Evolutionary conservation across 148 eudicot genomes (phyloP).

Genomic region (Persicaria maculosa): DNA sequence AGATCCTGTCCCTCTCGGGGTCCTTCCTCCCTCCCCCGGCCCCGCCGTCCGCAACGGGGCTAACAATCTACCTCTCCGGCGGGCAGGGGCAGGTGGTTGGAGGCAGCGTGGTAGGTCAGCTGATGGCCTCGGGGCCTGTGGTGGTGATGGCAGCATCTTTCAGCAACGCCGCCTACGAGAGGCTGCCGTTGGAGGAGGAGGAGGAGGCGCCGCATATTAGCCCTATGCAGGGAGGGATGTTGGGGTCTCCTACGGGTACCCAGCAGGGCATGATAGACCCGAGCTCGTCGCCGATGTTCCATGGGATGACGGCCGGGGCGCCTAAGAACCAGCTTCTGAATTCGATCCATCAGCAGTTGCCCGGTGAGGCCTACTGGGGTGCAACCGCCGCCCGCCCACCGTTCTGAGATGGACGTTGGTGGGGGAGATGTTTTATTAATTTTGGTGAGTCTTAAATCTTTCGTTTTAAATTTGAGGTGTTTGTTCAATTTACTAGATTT

Average conservation of each 20-base stretch:
- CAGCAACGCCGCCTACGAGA: constrained; percentile 74
- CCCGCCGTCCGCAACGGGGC: constrained; percentile 66
- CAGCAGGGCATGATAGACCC: neutral
- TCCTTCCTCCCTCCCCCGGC: constrained; percentile 78
- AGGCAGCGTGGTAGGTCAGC: constrained; percentile 66
- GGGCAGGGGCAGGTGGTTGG: constrained; percentile 90
- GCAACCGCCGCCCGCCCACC: neutral
- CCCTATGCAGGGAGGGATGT: constrained; percentile 35
- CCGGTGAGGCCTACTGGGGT: neutral
- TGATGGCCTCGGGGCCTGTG: constrained; percentile 61
- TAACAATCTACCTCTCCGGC: constrained; percentile 64
- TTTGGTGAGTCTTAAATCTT: neutral
- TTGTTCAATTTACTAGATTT: too few species aligned
- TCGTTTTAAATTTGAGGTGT: too few species aligned
- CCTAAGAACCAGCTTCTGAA: neutral
- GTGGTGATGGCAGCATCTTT: constrained; percentile 81
- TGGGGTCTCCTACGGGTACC: neutral
- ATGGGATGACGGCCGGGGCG: neutral
- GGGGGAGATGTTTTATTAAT: neutral
- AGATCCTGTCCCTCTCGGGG: constrained; percentile 64
- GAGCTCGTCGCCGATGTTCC: neutral
- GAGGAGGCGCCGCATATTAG: constrained; percentile 20
- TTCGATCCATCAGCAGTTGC: neutral
- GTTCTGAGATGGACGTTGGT: neutral
- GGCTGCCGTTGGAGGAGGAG: constrained; percentile 72